Percentiles rank a stretch among this genome's conserved stretches.
Conservation (phyloP, 805 yeast genomes). For the Nakazawaea peltata region DNA sequence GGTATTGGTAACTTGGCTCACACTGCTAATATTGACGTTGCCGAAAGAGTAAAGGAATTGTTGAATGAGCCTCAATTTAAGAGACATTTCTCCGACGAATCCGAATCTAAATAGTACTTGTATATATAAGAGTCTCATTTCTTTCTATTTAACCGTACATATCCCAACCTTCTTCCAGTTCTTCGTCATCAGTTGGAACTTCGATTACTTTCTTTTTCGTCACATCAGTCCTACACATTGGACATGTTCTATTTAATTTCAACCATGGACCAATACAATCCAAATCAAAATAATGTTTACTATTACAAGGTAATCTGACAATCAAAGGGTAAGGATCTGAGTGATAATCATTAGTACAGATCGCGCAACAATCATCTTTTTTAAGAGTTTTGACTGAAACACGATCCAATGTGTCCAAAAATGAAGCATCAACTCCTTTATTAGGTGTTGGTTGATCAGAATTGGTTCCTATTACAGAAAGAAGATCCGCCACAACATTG, state of each 20-base stretch:
- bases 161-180: conserved; percentile 64
- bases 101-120: background rate
- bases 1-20: conserved; percentile 15
- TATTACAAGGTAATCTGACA: conserved; percentile 63
- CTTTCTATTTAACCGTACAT: conserved; percentile 51
- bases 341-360: conserved; percentile 66
- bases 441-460: background rate
- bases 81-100: conserved; percentile 30
- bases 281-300: conserved; percentile 69
- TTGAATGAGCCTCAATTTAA: conserved; percentile 66
- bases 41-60: conserved; percentile 62
- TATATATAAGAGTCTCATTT: background rate
- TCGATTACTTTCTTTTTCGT: conserved; percentile 35
- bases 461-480: background rate
- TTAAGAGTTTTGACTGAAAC: conserved; percentile 38
- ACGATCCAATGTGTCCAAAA: conserved; percentile 71
- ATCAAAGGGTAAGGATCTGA: conserved; percentile 75
- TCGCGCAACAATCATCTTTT: conserved; percentile 64
- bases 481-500: conserved; percentile 1
- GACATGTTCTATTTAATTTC: conserved; percentile 66
- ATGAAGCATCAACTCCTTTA: conserved; percentile 59
- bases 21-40: conserved; percentile 37
- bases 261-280: conserved; percentile 94
- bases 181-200: conserved; percentile 37
- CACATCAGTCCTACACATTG: conserved; percentile 76